Conservation (phyloP, 2,329 filamentous ascomycete genomes). For the Lasiodiplodia sp. region DNA sequence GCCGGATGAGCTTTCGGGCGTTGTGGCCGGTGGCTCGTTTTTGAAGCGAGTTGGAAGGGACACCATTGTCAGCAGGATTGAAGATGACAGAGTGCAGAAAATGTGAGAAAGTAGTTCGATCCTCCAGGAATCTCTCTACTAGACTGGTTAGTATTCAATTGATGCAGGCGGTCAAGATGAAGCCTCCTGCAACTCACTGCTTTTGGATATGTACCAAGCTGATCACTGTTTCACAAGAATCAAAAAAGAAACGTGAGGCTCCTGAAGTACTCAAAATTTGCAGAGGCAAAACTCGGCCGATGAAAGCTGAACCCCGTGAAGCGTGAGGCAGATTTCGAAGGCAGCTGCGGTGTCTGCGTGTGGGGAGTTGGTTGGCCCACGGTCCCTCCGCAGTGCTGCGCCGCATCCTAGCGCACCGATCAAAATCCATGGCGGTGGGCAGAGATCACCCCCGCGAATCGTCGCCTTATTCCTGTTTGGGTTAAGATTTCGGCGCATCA, state of each 20-base stretch:
- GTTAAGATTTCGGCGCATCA: too few relatives aligned
- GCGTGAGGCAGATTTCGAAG: conserved; percentile 1
- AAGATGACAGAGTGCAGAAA: not conserved
- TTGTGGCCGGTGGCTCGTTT: not conserved
- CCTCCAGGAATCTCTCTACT: too few relatives aligned
- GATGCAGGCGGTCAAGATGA: too few relatives aligned
- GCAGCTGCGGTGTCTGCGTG: not conserved
- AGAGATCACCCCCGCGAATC: not conserved
- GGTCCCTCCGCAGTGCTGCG: not conserved
- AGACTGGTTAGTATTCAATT: too few relatives aligned
- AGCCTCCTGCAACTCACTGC: too few relatives aligned
- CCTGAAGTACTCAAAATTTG: not conserved
- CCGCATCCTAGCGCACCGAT: conserved; percentile 11
- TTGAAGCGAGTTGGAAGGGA: not conserved
- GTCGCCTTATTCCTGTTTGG: not conserved
- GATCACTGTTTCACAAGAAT: not conserved
- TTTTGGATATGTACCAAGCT: too few relatives aligned
- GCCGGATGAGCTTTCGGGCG: not conserved
- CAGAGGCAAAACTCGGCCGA: not conserved
- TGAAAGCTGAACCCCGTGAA: not conserved
- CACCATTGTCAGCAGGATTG: not conserved
- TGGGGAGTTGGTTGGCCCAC: not conserved
- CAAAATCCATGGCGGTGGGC: not conserved
- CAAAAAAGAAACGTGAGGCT: not conserved
- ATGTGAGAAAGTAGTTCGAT: not conserved